Evolutionary conservation across 169 alveolate genomes (phyloP), one percentile per base, ranked within the genome.

Genomic region (Cryptosporidium ryanae): DNA sequence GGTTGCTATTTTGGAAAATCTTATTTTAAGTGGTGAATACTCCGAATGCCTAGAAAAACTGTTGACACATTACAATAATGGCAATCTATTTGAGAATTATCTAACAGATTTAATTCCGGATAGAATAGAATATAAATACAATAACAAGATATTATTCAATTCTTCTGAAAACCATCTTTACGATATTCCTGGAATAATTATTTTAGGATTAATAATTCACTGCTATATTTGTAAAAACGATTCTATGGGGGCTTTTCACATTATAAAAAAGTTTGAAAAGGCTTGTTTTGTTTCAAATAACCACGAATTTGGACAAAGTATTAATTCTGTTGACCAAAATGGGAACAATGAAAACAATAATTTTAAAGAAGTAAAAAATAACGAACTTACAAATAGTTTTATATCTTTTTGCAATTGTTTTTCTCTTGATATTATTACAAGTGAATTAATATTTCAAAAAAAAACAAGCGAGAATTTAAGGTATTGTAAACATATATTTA

Each of bases 221-320:
- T 76, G 87, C n/a, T 76, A 76, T 25, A 55, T 76, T 21, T 76
- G 71, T 12, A 59, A 59, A 61, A 76, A 76, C 31, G 87, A 76
- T 31, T 8, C 63, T 61, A 13, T 46, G 7, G 71, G 71, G 12
- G 87, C 65, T 31, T 7, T 59, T 25, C 68, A 76, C 15, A 12
- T 44, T 15, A 76, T 76, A n/a, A 76, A 61, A 38, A 46, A 52
- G 5, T 55, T 76, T 18, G 87, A 76, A 65, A 59, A 59, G 8
- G 59, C 46, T 13, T 76, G 87, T 38, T 76, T 76, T 59, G 61
- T 34, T 18, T 31, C 44, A 25, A 49, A 54, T 1, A n/a, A 0
- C 31, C 3, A 52, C 21, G 46, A 38, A 38, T 54, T 54, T 54
- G 23, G 0, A 12, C 64, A 54, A 38, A 38, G 8, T 38, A 38